Base-by-base conservation (phyloP, 148 eudicot genomes). In the Pharnaceum exiguum region DNA sequence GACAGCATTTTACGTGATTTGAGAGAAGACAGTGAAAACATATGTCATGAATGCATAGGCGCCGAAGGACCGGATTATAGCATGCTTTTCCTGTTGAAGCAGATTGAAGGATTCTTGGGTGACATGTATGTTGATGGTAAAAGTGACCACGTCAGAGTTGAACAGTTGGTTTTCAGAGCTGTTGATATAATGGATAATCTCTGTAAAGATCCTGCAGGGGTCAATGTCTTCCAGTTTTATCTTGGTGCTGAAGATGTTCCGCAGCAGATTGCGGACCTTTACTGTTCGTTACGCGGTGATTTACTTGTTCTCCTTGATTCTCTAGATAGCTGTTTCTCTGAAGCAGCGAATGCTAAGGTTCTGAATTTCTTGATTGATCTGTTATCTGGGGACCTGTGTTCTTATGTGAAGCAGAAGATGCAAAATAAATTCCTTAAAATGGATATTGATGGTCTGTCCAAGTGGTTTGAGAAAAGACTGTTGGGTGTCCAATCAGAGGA, bases 391-490 rank as follows among this genome's bases (percentile, higher is more conserved):
- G 93, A 82, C 8, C 23, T 67, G 46, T 69, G 73, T 64, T 57
- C 82, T 63, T 75, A 48, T 72, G 61, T 94, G 19, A 89, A 80
- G 65, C 78, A 51, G 59, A 77, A 68, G 62, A 46, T 86, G 36
- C 95, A 80, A 65, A 68, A 71, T 72, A 86, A 79, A 55, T 89
- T 94, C 57, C 76, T 75, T 61, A 62, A 57, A 61, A 84, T 82
- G 83, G 87, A 89, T 75, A 65, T 75, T 52, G 60, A 33, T 49
- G 75, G 53, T 74, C 73, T 94, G 27, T 78, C 93, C 38, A 84
- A 77, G 71, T 94, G 99, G 99, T 66, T 89, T 53, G 99, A 86
- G 66, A 78, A 74, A 50, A 79, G 99, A 67, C 75, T 94, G 42
- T 63, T 94, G 50, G 89, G 96, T 71, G 63, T 66, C 27, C 32